Evolutionary conservation across 352 stramenopile genomes (phyloP).

Genomic region (Pythium dissotocum): DNA sequence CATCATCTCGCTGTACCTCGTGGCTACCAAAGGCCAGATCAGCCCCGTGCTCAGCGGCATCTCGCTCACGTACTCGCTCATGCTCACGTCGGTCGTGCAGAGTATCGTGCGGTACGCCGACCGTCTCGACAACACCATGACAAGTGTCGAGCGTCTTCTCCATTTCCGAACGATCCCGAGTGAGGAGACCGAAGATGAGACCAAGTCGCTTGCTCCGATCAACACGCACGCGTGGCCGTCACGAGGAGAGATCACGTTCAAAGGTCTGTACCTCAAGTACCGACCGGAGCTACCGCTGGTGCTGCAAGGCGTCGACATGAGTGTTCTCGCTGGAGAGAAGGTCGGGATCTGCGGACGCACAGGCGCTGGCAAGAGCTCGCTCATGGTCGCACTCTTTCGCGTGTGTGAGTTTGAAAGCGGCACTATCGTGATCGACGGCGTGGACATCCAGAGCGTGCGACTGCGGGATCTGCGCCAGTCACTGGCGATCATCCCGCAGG

Average conservation of each 20-base stretch:
- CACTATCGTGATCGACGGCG: constrained; percentile 84
- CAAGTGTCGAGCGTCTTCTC: constrained; percentile 70
- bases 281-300: constrained; percentile 35
- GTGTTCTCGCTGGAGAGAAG: constrained; percentile 30
- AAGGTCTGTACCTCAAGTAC: constrained; percentile 37
- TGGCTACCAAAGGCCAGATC: constrained; percentile 46
- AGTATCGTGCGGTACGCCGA: constrained; percentile 89
- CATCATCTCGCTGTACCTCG: constrained; percentile 80
- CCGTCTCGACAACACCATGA: constrained; percentile 88
- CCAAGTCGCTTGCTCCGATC: constrained; percentile 54
- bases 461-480: constrained; percentile 71
- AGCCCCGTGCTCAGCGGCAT: constrained; percentile 73
- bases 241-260: constrained; percentile 35
- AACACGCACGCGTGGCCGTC: constrained; percentile 49
- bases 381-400: constrained; percentile 84
- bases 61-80: constrained; percentile 86
- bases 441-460: constrained; percentile 76
- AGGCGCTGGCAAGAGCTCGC: constrained; percentile 38
- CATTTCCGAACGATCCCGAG: constrained; percentile 63
- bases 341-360: constrained; percentile 49
- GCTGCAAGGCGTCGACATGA: constrained; percentile 32
- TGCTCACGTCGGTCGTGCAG: constrained; percentile 86
- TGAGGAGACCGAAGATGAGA: constrained; percentile 47
- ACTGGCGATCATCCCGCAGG: constrained; percentile 89
- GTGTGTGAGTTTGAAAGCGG: constrained; percentile 76